Evolutionary conservation across 495 filamentous ascomycete species (phyloP).

Genomic region (Bryoglossum gracile): DNA sequence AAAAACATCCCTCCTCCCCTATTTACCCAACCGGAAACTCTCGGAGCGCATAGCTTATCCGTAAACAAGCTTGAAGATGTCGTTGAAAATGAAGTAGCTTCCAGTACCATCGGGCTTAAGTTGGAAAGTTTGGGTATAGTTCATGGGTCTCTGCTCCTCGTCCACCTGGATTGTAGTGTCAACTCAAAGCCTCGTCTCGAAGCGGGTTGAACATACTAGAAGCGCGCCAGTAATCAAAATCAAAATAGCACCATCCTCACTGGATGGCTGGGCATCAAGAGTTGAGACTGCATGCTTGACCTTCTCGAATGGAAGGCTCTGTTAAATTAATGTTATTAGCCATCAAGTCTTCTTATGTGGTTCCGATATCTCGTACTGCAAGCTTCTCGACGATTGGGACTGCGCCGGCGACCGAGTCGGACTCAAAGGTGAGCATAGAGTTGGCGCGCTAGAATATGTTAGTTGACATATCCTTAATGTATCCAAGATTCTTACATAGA

Average conservation of each 20-base stretch:
- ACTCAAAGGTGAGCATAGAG: conserved; percentile 95
- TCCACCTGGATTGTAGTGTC: conserved; percentile 65
- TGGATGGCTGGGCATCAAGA: conserved; percentile 69
- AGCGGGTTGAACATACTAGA: not conserved
- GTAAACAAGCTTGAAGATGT: conserved; percentile 83
- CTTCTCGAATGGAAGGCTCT: conserved; percentile 75
- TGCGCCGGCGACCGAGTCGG: conserved; percentile 47
- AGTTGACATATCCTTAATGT: conserved; percentile 7
- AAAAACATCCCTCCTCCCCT: conserved; percentile 7
- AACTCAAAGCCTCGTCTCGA: not conserved
- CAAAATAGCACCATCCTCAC: conserved; percentile 54
- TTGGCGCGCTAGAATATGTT: conserved; percentile 54
- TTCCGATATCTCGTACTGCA: conserved; percentile 43
- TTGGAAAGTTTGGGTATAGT: conserved; percentile 80
- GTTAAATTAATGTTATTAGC: no score
- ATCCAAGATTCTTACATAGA: conserved; percentile 61
- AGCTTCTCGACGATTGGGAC: conserved; percentile 68
- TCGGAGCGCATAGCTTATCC: conserved; percentile 22
- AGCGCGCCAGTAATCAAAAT: conserved; percentile 74
- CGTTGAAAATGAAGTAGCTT: conserved; percentile 82
- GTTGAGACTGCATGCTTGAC: conserved; percentile 63
- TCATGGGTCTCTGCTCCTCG: conserved; percentile 71
- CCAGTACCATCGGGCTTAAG: conserved; percentile 60
- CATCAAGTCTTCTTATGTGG: no score
- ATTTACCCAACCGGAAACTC: conserved; percentile 12